Evolutionary conservation across 108 stramenopile genomes (phyloP), one percentile per base, ranked within the genome.

Genomic region (Nitzschia inconspicua): DNA sequence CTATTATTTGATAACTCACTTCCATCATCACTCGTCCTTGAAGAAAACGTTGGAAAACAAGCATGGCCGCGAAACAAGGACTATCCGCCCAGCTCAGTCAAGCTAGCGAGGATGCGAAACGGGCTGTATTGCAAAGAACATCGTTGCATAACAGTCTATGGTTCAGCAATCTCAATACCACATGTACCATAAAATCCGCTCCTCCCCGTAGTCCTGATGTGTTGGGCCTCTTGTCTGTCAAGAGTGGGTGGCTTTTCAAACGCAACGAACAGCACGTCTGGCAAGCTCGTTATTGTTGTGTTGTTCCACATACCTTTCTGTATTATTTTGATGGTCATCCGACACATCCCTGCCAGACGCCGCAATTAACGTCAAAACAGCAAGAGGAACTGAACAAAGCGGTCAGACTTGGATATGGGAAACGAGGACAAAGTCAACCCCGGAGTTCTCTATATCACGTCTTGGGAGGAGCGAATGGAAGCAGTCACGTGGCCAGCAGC

Each of bases 261-360:
- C 66, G 89, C 26, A 95, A 98, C 68, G 95, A 98, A 60, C 95
- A 95, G 73, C 84, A 85, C 43, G 86, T 84, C 4, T 98, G 94
- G 94, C 94, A 96, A 63, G 76, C 85, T 18, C 91, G 95, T 20
- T 98, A 88, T 87, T 94, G 94, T 61, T 94, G 93, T 62, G 85
- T 95, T 7, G 97, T 97, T 3, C 97, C 97, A 2, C 97, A 97
- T 51, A 96, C 85, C 28, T 95, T 96, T 42, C 66, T 97, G 27
- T 97, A 96, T 47, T 97, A 97, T 72, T 97, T 96, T 70, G 97
- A 97, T 64, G 84, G 78, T 19, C 80, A 84, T 57, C 68, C 81
- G 14, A 64, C 62, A 3, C 32, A 47, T 42, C 55, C 62, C 13
- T 58, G 63, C 34, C 54, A 64, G 13, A 36, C 47, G 28, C 65